Evolutionary conservation across 2,329 filamentous ascomycete species (phyloP), one percentile per base, ranked within the genome.

Genomic region (Didymella keratinophila): DNA sequence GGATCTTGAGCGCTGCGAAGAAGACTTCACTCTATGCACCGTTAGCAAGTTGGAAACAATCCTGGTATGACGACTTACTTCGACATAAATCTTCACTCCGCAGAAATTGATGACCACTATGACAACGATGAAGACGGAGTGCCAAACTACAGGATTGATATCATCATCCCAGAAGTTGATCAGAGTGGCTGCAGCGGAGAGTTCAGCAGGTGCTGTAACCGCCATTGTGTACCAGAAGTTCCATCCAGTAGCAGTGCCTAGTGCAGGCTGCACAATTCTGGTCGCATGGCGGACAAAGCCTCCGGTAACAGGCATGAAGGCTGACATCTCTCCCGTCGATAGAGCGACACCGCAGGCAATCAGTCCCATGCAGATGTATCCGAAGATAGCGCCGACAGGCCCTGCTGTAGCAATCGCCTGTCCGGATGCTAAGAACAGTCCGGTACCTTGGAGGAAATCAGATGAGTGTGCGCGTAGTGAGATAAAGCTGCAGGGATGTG

Each of bases 181-280:
- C 14, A 36, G 32, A 8, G 32, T 18, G 14, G 32, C 32, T 5
- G 32, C 32, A 36, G 32, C 32, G 32, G 32, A 14, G 14, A 36
- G 32, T 16, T 36, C 32, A 36, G 32, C 32, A 36, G 32, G 32
- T 36, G 32, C 32, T 36, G 32, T 36, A 16, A 36, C 16, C 16
- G 32, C 32, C 32, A 36, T 36, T 14, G 32, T 36, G 6, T 36
- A 36, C 32, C 32, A 36, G 7, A 36, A 36, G 32, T 36, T 36
- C 32, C 32, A 66, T 28, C 65, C 66, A 3, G 63, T 64, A 3
- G 66, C 67, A 21, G 62, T 60, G 9, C 65, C 66, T 30, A 69
- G 48, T n/a, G 65, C 65, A 7, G 80, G 80, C 61, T 84, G 80
- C 10, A 83, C 72, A 52, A 83, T 69, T 9, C 52, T 36, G 7